Evolutionary conservation across 2,329 filamentous ascomycete genomes (phyloP).

Genomic region (Sporothrix euskadiensis): DNA sequence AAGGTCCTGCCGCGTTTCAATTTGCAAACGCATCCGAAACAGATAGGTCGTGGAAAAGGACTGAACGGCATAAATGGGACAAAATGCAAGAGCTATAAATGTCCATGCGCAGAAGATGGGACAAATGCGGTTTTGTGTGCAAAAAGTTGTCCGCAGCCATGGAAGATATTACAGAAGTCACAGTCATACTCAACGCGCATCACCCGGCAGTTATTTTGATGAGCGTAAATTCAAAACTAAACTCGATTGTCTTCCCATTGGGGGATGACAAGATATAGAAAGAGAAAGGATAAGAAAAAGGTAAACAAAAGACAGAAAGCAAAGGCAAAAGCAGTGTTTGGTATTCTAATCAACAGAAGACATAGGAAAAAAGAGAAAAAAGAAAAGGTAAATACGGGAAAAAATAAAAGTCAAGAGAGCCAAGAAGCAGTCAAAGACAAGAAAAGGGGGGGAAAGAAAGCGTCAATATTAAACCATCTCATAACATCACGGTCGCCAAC

Average conservation of each 20-base stretch:
- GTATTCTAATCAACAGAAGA: constrained; percentile 11
- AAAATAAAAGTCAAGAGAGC: not conserved
- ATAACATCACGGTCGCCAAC: not conserved
- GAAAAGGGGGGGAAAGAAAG: not conserved
- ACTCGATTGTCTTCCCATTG: not conserved
- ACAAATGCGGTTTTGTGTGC: no score
- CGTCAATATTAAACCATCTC: no score
- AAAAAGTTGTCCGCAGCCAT: not conserved
- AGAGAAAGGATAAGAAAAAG: not conserved
- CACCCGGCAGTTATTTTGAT: not conserved
- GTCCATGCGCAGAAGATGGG: no score
- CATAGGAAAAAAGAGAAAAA: constrained; percentile 10
- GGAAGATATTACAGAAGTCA: not conserved
- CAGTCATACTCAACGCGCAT: no score
- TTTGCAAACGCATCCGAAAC: constrained; percentile 15
- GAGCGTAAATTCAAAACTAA: not conserved
- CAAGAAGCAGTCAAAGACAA: not conserved
- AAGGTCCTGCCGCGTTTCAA: constrained; percentile 15
- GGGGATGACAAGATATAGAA: not conserved
- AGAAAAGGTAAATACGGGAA: not conserved
- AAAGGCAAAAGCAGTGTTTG: not conserved
- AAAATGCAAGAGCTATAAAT: not conserved
- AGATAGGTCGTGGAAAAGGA: not conserved
- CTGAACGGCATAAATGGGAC: not conserved
- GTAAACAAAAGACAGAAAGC: not conserved